phyloP scores from a whole-genome alignment of 495 filamentous ascomycete species.

The Penicillium goetzii region DNA sequence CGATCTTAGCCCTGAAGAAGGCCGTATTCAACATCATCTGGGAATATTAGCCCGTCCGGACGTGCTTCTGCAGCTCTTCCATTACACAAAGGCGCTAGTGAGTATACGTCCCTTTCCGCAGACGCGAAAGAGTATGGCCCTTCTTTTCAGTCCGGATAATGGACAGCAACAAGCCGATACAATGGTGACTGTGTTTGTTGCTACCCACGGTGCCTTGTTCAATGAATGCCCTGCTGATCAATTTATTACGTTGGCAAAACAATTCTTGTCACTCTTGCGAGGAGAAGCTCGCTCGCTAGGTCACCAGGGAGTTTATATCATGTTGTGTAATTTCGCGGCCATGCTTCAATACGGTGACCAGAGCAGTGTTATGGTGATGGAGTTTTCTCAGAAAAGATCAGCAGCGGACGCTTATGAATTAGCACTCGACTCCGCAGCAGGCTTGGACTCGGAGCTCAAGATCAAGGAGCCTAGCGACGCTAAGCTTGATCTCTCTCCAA shows the following conservation, averaged over 20 bases:
- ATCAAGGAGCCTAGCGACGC: neutral
- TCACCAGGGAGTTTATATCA: slow-evolving; percentile 57
- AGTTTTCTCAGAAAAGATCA: slow-evolving; percentile 44
- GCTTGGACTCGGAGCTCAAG: neutral
- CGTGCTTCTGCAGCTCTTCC: slow-evolving; percentile 72
- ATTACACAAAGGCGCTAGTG: slow-evolving; percentile 62
- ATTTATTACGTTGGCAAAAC: slow-evolving; percentile 49
- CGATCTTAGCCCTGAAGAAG: slow-evolving; percentile 68
- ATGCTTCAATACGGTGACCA: slow-evolving; percentile 64
- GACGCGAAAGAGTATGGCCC: slow-evolving; percentile 69
- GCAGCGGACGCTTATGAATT: slow-evolving; percentile 29
- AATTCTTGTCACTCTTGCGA: slow-evolving; percentile 59
- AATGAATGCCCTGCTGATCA: slow-evolving; percentile 51
- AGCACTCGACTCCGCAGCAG: slow-evolving; percentile 26
- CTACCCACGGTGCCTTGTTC: slow-evolving; percentile 68
- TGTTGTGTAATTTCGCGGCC: slow-evolving; percentile 55
- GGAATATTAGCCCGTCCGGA: slow-evolving; percentile 82
- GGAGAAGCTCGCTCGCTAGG: slow-evolving; percentile 61
- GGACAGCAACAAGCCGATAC: slow-evolving; percentile 36
- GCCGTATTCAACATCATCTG: slow-evolving; percentile 82
- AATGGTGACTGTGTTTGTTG: slow-evolving; percentile 59
- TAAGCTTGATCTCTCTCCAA: slow-evolving; percentile 14
- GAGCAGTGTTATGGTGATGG: slow-evolving; percentile 45
- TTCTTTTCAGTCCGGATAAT: slow-evolving; percentile 67
- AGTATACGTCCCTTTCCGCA: slow-evolving; percentile 58